These are phyloP conservation scores for Bisporella sp. DNA, from an alignment of 2,329 filamentous ascomycete species.

Conservation along the genomic window DNA sequence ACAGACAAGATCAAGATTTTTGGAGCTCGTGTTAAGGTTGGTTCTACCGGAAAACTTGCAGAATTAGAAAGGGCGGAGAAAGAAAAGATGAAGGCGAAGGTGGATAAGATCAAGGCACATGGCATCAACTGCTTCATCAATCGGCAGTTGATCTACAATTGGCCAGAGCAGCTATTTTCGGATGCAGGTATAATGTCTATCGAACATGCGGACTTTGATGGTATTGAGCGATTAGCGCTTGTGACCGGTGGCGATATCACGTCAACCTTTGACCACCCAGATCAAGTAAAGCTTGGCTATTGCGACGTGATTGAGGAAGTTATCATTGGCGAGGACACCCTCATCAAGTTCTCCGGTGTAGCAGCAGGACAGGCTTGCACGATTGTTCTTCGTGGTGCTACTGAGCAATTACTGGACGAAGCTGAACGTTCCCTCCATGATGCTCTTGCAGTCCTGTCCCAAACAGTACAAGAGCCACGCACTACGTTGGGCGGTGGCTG, in stretches of 20 bases:
- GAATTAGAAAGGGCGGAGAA: constrained; percentile 96
- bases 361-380: constrained; percentile 93
- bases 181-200: constrained; percentile 98
- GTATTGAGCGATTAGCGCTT: constrained; percentile 87
- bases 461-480: constrained; percentile 90
- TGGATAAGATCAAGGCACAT: constrained; percentile 96
- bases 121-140: constrained; percentile 99
- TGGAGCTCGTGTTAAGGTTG: constrained; percentile 92
- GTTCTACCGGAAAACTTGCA: constrained; percentile 93
- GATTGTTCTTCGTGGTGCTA: constrained; percentile 91
- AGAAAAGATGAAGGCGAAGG: constrained; percentile 99
- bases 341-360: constrained; percentile 96
- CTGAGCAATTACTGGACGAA: constrained; percentile 94
- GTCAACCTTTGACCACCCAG: constrained; percentile 95
- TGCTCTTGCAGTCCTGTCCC: constrained; percentile 89
- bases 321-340: constrained; percentile 94
- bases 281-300: constrained; percentile 90
- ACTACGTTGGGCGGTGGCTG: constrained; percentile 93
- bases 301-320: constrained; percentile 97
- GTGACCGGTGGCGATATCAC: constrained; percentile 97
- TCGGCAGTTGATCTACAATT: constrained; percentile 98
- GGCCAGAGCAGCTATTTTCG: constrained; percentile 97
- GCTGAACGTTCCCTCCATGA: constrained; percentile 94
- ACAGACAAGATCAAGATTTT: constrained; percentile 99
- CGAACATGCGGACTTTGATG: constrained; percentile 98